Percentiles rank a stretch among this genome's conserved stretches.
These are phyloP conservation scores for Cryptococcus jaspeensis DNA, from an alignment of 1,284 basidiomycete genomes.

Conservation along the genomic window DNA sequence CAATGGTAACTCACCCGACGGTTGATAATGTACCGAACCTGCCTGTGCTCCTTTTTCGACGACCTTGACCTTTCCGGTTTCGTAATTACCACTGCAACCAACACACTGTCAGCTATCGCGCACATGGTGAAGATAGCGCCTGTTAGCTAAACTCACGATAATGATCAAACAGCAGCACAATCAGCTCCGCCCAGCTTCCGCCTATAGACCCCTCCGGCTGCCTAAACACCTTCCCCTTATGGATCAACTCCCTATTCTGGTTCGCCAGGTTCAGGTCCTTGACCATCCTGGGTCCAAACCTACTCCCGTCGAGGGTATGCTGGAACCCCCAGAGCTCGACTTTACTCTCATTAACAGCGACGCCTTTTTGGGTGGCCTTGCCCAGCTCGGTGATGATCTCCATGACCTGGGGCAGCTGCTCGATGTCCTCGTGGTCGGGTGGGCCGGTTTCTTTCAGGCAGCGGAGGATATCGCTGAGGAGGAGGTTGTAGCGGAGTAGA, in stretches of 20 bases:
- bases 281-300: conserved; percentile 69
- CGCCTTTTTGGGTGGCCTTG: conserved; percentile 80
- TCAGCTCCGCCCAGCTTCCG: conserved; percentile 79
- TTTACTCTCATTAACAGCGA: conserved; percentile 76
- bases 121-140: too few relatives aligned
- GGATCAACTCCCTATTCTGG: conserved; percentile 76
- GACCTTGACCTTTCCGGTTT: conserved; percentile 70
- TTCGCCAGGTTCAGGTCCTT: conserved; percentile 81
- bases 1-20: conserved; percentile 61
- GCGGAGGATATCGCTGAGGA: conserved; percentile 75
- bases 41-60: conserved; percentile 63
- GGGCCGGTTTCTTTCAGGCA: conserved; percentile 57
- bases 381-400: conserved; percentile 80
- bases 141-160: conserved; percentile 69
- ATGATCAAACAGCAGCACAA: conserved; percentile 87
- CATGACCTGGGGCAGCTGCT: conserved; percentile 75
- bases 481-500: conserved; percentile 80
- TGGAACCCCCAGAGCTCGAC: conserved; percentile 84
- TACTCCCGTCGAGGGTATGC: conserved; percentile 60
- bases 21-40: conserved; percentile 56
- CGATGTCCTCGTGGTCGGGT: conserved; percentile 70
- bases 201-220: conserved; percentile 82
- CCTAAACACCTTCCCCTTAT: conserved; percentile 74
- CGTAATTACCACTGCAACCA: conserved; percentile 76
- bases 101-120: not conserved